These are phyloP conservation scores for Phaeosphaeria sp. DNA, from an alignment of 2,329 filamentous ascomycete genomes.

Conservation along the genomic window DNA sequence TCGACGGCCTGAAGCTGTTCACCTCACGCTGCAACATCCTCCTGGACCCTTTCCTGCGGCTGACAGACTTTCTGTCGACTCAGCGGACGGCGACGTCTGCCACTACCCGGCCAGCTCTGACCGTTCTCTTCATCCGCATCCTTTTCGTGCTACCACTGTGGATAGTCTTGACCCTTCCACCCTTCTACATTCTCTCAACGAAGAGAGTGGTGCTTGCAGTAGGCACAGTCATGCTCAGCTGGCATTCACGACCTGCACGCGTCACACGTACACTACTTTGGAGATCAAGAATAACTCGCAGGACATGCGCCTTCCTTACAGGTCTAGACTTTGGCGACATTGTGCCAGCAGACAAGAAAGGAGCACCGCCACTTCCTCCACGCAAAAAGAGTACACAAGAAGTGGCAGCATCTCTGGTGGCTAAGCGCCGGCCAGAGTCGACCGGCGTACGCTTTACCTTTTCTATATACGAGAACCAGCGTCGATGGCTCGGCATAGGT, in stretches of 20 bases:
- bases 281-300: slow-evolving; percentile 80
- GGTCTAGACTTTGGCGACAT: slow-evolving; percentile 74
- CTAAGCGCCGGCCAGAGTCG: slow-evolving; percentile 56
- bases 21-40: slow-evolving; percentile 92
- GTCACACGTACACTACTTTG: slow-evolving; percentile 88
- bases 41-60: slow-evolving; percentile 82
- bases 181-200: slow-evolving; percentile 84
- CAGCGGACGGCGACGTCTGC: slow-evolving; percentile 90
- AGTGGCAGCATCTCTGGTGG: slow-evolving; percentile 54
- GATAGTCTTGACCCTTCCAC: slow-evolving; percentile 82
- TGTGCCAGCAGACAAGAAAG: slow-evolving; percentile 34
- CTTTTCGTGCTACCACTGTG: slow-evolving; percentile 87
- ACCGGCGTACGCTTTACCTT: slow-evolving; percentile 95
- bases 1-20: slow-evolving; percentile 89
- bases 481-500: slow-evolving; percentile 91
- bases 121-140: slow-evolving; percentile 86
- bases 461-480: slow-evolving; percentile 94
- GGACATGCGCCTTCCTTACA: slow-evolving; percentile 74
- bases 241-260: slow-evolving; percentile 87
- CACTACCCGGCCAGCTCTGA: slow-evolving; percentile 88
- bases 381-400: slow-evolving; percentile 56
- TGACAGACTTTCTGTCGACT: slow-evolving; percentile 93
- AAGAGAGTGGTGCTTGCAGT: slow-evolving; percentile 81
- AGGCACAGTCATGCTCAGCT: slow-evolving; percentile 87
- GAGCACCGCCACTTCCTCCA: slow-evolving; percentile 47